A percentile compares a stretch with the other conserved stretches of the same genome.
These are phyloP conservation scores for Lolium perenne DNA, from an alignment of 176 grass and related monocot genomes.

Conservation along the genomic window DNA sequence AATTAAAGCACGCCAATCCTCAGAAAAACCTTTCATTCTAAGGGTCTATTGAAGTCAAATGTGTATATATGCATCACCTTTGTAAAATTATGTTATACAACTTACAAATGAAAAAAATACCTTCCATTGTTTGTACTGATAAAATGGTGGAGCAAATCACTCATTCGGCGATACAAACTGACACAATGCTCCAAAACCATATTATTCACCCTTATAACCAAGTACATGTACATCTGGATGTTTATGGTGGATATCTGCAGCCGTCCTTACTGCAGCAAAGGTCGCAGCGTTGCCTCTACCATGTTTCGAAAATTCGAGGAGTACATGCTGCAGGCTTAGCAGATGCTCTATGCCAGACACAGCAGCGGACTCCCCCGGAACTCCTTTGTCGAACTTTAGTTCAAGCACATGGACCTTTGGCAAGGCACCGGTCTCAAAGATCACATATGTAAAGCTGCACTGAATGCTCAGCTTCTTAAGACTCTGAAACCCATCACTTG, in stretches of 20 bases:
- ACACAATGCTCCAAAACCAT: neutral
- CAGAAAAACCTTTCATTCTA: no score
- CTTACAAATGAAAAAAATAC: neutral
- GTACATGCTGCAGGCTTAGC: conserved; percentile 23
- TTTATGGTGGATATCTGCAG: neutral
- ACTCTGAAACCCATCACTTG: neutral
- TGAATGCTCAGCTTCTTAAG: conserved; percentile 25
- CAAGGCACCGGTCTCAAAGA: conserved; percentile 28
- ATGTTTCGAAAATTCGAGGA: conserved; percentile 4
- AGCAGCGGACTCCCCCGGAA: neutral
- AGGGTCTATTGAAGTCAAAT: no score
- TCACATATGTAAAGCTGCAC: neutral
- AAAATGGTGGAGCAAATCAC: neutral
- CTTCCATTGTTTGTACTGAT: neutral
- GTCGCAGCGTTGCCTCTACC: neutral
- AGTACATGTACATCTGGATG: neutral
- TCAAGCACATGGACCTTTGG: conserved; percentile 26
- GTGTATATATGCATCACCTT: no score
- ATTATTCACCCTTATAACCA: neutral
- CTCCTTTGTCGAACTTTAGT: conserved; percentile 13
- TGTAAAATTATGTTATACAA: no score
- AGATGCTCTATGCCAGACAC: conserved; percentile 33
- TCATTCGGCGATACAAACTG: neutral
- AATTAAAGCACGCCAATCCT: no score
- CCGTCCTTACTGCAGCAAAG: neutral